Base-by-base conservation (phyloP, 768 basidiomycete genomes). In the Coprinopsis cinerea region DNA sequence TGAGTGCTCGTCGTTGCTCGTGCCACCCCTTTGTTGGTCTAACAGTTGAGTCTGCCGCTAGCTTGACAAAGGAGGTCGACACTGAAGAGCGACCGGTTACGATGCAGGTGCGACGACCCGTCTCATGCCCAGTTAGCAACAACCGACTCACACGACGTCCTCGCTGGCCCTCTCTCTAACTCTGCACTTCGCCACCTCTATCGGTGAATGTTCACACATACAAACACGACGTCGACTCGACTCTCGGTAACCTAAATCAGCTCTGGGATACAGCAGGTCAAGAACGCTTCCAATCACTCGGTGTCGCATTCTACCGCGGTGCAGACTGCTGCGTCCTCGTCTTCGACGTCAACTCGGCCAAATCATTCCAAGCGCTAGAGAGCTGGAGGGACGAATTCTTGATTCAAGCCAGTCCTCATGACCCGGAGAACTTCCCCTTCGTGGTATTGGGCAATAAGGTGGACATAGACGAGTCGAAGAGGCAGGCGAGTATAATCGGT, bases 331-430 rank as follows among this genome's bases (percentile, higher is more conserved):
- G 96, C 65, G 96, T 98, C 24, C 79, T 99, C 37, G 96, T 98
- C 18, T 99, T 96, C 68, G 96, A 99, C 65, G 96, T 98, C 55
- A 99, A 99, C 77, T 95, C 91, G 63, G 78, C 88, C 55, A 99
- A 99, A 77, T 94, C 91, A 4, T 99, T 99, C 59, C 96, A 99
- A 69, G 94, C 95, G 26, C 78, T 99, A 41, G 96, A 98, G 70
- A 94, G 93, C 64, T 99, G 96, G 96, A 79, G 96, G 53, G 96
- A 99, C 67, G 96, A 99, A 67, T 99, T 99, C 72, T 82, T 99
- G 59, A 96, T 99, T 59, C 88, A 99, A 74, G 96, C 96, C 10
- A 93, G 90, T 62, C 96, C 96, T 40, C 92, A 94, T 63, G 94
- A 98, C 65, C 94, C 96, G 26, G 96, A 98, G 77, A 96, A 96